Percentiles rank a stretch among this genome's conserved stretches.
Evolutionary conservation across 2,329 filamentous ascomycete genomes (phyloP).

Genomic region (Ophiostoma perfectum): DNA sequence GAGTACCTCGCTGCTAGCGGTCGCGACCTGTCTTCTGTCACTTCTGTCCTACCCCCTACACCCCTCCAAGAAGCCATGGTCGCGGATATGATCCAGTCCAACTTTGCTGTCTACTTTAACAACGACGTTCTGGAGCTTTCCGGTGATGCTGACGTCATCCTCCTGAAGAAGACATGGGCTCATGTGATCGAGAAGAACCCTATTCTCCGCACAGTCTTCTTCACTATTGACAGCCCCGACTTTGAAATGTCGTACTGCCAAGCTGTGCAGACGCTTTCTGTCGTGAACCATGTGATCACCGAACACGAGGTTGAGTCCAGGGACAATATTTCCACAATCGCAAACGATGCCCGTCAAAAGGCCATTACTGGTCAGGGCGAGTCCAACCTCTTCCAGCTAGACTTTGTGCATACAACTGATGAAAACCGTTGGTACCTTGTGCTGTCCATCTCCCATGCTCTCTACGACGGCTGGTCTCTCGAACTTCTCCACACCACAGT

Average conservation of each 20-base stretch:
- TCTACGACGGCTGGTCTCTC: slow-evolving; percentile 88
- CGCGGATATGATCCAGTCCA: slow-evolving; percentile 70
- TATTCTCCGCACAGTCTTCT: slow-evolving; percentile 71
- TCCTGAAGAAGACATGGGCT: slow-evolving; percentile 57
- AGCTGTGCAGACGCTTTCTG: slow-evolving; percentile 34
- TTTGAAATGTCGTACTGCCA: slow-evolving; percentile 50
- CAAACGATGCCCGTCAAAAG: slow-evolving; percentile 34
- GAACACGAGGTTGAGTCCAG: slow-evolving; percentile 29
- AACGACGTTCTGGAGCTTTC: slow-evolving; percentile 66
- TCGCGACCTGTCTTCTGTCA: slow-evolving; percentile 40
- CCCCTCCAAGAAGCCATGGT: slow-evolving; percentile 84
- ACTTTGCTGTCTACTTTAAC: slow-evolving; percentile 76
- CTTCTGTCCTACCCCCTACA: slow-evolving; percentile 66
- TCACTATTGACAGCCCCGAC: slow-evolving; percentile 56
- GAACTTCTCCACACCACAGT: slow-evolving; percentile 68
- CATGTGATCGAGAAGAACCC: slow-evolving; percentile 55
- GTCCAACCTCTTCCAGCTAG: slow-evolving; percentile 46
- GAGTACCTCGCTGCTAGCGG: slow-evolving; percentile 35
- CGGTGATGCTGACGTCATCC: slow-evolving; percentile 47
- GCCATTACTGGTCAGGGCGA: slow-evolving; percentile 38
- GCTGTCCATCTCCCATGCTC: slow-evolving; percentile 74
- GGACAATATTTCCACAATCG: slow-evolving; percentile 36
- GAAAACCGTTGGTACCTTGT: slow-evolving; percentile 42
- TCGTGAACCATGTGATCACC: slow-evolving; percentile 24
- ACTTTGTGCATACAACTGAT: slow-evolving; percentile 34